Percentiles rank a stretch among this genome's conserved stretches.
These are phyloP conservation scores for Angomonas desouzai DNA, from an alignment of 208 protist genomes.

Conservation along the genomic window DNA sequence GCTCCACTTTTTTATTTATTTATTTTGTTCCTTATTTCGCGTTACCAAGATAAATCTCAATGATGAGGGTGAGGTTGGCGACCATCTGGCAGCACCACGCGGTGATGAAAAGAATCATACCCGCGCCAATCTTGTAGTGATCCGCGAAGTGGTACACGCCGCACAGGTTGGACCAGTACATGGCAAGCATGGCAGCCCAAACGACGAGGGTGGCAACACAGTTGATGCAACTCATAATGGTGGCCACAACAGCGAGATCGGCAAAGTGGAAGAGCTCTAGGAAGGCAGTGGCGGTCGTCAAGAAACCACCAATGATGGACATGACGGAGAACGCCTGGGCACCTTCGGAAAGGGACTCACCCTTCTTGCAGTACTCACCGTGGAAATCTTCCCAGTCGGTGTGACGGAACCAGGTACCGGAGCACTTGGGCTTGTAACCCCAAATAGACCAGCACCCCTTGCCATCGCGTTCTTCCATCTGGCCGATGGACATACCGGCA, in stretches of 20 bases:
- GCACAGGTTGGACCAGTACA: slow-evolving; percentile 52
- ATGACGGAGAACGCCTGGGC: slow-evolving; percentile 63
- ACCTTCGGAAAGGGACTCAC: slow-evolving; percentile 39
- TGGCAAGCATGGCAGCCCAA: slow-evolving; percentile 48
- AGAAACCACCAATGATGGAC: slow-evolving; percentile 54
- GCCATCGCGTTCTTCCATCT: slow-evolving; percentile 35
- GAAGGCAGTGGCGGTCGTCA: slow-evolving; percentile 29
- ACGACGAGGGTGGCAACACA: slow-evolving; percentile 41
- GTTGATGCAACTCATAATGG: slow-evolving; percentile 54
- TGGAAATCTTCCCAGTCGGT: slow-evolving; percentile 17
- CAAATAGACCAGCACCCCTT: slow-evolving; percentile 45
- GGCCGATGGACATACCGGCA: slow-evolving; percentile 42
- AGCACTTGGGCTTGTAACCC: slow-evolving; percentile 52
- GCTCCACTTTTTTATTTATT: neutral
- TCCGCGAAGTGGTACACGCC: slow-evolving; percentile 30
- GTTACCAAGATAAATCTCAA: slow-evolving; percentile 31
- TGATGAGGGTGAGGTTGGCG: slow-evolving; percentile 25
- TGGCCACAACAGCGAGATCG: slow-evolving; percentile 49
- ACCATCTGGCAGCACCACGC: slow-evolving; percentile 51
- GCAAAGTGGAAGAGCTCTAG: slow-evolving; percentile 50
- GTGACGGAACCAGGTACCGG: slow-evolving; percentile 44
- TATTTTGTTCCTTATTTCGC: slow-evolving; percentile 30
- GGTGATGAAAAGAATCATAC: slow-evolving; percentile 51
- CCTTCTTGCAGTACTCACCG: slow-evolving; percentile 38
- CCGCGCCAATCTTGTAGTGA: slow-evolving; percentile 36